phyloP scores from a whole-genome alignment of 225 moss, liverwort and hornwort genomes.

The Straminergon stramineum region DNA sequence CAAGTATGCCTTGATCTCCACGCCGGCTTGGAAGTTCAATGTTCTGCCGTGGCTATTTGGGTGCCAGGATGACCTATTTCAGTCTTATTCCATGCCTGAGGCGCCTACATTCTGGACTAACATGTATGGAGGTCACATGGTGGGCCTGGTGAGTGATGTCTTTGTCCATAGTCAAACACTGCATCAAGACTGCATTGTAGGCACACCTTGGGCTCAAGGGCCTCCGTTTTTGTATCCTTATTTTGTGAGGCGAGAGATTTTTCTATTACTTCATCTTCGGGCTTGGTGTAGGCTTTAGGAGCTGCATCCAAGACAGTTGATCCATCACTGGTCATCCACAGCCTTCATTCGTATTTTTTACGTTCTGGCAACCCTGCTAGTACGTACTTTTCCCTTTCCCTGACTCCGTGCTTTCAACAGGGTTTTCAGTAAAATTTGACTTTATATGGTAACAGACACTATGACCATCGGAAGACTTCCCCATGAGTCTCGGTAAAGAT shows the following conservation, averaged over 20 bases:
- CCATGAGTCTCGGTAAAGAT: not conserved
- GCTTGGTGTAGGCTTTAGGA: slow-evolving; percentile 45
- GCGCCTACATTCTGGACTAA: slow-evolving; percentile 43
- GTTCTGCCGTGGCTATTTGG: not conserved
- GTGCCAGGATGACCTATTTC: slow-evolving; percentile 33
- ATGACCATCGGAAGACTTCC: not conserved
- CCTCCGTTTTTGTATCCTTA: not conserved
- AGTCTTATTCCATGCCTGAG: slow-evolving; percentile 25
- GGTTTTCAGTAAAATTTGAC: not conserved
- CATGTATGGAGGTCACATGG: slow-evolving; percentile 52
- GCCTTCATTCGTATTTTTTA: slow-evolving; percentile 74
- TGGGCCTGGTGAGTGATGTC: slow-evolving; percentile 24
- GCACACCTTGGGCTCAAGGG: not conserved
- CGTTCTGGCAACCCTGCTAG: slow-evolving; percentile 41
- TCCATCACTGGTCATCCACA: slow-evolving; percentile 46
- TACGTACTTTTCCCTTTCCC: not conserved
- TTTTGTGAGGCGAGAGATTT: not conserved
- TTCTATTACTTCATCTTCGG: not conserved
- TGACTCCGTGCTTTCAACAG: not conserved
- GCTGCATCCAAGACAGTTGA: slow-evolving; percentile 71
- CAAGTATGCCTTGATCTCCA: not conserved
- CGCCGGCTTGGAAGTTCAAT: not conserved
- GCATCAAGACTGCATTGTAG: not conserved
- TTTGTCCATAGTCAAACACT: not conserved
- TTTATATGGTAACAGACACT: not conserved